Evolutionary conservation across 192 early-diverging fungal species (phyloP), one percentile per base, ranked within the genome.

Genomic region (Lobosporangium transversale): DNA sequence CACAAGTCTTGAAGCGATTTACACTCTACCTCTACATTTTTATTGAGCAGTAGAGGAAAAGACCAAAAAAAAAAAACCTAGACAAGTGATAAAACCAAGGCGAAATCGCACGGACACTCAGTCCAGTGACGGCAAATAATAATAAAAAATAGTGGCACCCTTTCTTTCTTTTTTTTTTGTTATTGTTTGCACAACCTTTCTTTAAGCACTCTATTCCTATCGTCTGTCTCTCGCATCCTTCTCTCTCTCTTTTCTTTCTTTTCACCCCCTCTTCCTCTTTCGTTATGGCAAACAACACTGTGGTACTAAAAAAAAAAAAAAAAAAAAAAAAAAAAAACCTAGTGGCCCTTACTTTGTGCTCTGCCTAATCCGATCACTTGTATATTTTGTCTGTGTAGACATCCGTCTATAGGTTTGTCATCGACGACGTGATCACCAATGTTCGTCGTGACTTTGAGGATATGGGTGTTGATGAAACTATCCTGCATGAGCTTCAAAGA

Each of bases 401-500:
- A 5, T 73, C 78, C 45, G 83, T 93, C 45, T 99, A 99, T 80
- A 84, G 86, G 37, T 90, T 89, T 69, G 92, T 99, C 43, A 97
- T 99, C 65, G 90, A 94, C 81, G 95, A 99, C 64, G 97, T 99
- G 48, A 93, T 96, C 61, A 86, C 89, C 54, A 92, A 95, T 67
- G 90, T 94, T 26, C 88, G 89, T 40, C 83, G 85, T 15, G 91
- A 95, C 40, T 99, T 97, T 88, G 92, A 93, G 43, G 90, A 93
- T 58, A 87, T 93, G 80, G 97, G 97, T 31, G 86, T 97, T 23
- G 91, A 96, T 56, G 93, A 94, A 29, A 84, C 90, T 26, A 90
- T 96, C 23, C 84, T 99, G 31, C 85, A 87, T 32, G 95, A 97
- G 62, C 83, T 99, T 59, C 89, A 94, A 67, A 84, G 90, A 68